phyloP scores from a whole-genome alignment of 129 eudicot genomes.

The Deinandra increscens region DNA sequence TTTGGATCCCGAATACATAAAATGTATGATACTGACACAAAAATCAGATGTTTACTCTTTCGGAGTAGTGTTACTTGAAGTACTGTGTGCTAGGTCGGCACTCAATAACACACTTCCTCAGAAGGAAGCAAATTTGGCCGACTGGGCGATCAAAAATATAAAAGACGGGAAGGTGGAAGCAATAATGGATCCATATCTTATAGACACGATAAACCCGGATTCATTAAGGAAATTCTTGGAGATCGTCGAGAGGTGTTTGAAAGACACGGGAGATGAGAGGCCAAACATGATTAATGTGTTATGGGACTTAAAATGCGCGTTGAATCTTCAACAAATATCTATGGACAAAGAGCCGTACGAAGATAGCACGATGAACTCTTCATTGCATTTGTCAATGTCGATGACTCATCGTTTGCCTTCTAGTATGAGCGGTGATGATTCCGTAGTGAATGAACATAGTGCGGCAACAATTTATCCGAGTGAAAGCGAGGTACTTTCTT shows the following conservation, averaged over 20 bases:
- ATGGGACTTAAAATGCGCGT: slow-evolving; percentile 56
- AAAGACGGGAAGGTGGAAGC: slow-evolving; percentile 38
- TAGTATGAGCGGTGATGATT: slow-evolving; percentile 23
- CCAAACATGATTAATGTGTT: slow-evolving; percentile 60
- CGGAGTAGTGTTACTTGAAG: slow-evolving; percentile 65
- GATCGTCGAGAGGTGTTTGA: slow-evolving; percentile 53
- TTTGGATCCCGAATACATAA: slow-evolving; percentile 61
- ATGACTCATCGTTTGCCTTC: slow-evolving; percentile 42
- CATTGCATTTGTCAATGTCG: slow-evolving; percentile 38
- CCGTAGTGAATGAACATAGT: slow-evolving; percentile 7
- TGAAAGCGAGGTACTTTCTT: slow-evolving; percentile 53
- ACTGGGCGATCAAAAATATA: slow-evolving; percentile 49
- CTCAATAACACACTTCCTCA: slow-evolving; percentile 38
- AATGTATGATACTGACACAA: slow-evolving; percentile 50
- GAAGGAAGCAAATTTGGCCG: slow-evolving; percentile 52
- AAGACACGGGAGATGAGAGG: slow-evolving; percentile 54
- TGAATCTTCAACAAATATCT: slow-evolving; percentile 47
- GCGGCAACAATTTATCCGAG: slow-evolving; percentile 16
- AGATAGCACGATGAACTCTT: slow-evolving; percentile 43
- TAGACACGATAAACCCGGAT: slow-evolving; percentile 41
- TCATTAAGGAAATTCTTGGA: slow-evolving; percentile 53
- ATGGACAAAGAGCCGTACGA: slow-evolving; percentile 32
- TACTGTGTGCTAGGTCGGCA: slow-evolving; percentile 60
- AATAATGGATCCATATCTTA: slow-evolving; percentile 48
- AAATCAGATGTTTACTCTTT: slow-evolving; percentile 70